A percentile compares a stretch with the other conserved stretches of the same genome.
Evolutionary conservation across 495 filamentous ascomycete species (phyloP).

Genomic region (Poronia punctata): DNA sequence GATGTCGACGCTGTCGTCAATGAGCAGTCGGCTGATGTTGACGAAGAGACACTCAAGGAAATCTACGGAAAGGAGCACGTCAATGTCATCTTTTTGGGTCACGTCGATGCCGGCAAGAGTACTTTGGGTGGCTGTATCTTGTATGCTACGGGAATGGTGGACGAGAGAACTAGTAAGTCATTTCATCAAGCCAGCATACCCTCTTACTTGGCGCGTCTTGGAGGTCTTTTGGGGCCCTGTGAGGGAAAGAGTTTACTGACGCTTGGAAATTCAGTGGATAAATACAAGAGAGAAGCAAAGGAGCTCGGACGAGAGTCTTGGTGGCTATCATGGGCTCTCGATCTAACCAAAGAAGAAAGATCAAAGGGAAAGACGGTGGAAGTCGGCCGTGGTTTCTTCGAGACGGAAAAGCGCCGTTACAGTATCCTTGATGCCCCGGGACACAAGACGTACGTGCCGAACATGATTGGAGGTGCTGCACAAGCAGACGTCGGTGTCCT

Average conservation of each 20-base stretch:
- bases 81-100: constrained; percentile 96
- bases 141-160: constrained; percentile 94
- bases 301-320: constrained; percentile 93
- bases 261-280: constrained; percentile 56
- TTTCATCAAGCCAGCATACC: too few relatives aligned
- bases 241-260: background rate
- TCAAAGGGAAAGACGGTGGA: constrained; percentile 98
- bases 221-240: too few relatives aligned
- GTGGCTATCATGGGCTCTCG: constrained; percentile 97
- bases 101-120: constrained; percentile 96
- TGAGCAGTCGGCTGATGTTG: constrained; percentile 82
- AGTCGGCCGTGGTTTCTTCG: constrained; percentile 93
- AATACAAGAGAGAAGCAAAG: constrained; percentile 94
- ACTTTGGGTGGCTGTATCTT: constrained; percentile 90
- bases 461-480: constrained; percentile 94
- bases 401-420: constrained; percentile 82
- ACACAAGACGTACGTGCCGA: constrained; percentile 93
- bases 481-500: constrained; percentile 95
- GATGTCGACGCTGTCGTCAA: constrained; percentile 78
- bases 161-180: constrained; percentile 65
- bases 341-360: constrained; percentile 93
- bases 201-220: too few relatives aligned
- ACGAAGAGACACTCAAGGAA: constrained; percentile 84
- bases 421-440: constrained; percentile 94
- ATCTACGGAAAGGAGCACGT: constrained; percentile 99